Percentiles rank a stretch among this genome's conserved stretches.
phyloP scores from a whole-genome alignment of 345 rosid genomes.

The Lumnitzera littorea region DNA sequence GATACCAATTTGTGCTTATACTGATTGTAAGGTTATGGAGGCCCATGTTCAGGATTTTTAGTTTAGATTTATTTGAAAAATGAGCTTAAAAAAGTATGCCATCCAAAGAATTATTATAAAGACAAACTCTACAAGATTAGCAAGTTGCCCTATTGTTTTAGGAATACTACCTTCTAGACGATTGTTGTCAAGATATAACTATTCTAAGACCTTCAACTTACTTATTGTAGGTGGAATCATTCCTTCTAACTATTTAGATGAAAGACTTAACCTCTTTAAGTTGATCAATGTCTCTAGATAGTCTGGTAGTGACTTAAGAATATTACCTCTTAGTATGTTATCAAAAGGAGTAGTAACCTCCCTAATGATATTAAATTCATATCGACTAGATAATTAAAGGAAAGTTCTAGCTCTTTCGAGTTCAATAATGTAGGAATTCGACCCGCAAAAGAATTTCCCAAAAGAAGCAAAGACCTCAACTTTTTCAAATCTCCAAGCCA shows the following conservation, averaged over 20 bases:
- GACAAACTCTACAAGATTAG: neutral
- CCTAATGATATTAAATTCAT: neutral
- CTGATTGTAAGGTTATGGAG: too few relatives aligned
- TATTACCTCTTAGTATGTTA: too few relatives aligned
- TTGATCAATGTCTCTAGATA: too few relatives aligned
- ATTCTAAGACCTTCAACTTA: neutral
- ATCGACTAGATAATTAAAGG: too few relatives aligned
- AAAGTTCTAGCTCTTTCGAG: too few relatives aligned
- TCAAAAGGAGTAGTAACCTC: neutral
- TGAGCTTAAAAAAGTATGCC: neutral
- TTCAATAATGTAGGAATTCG: too few relatives aligned
- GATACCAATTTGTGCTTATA: neutral
- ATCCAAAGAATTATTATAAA: slow-evolving; percentile 4
- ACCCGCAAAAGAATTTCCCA: too few relatives aligned
- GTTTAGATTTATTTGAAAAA: too few relatives aligned
- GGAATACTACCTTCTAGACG: neutral
- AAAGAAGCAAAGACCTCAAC: too few relatives aligned
- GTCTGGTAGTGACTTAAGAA: too few relatives aligned
- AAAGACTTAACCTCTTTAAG: neutral
- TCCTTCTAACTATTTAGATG: neutral
- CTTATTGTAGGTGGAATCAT: neutral
- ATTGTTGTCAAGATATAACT: neutral
- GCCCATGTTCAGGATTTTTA: too few relatives aligned
- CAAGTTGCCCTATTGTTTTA: neutral
- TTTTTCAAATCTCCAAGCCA: too few relatives aligned